Evolutionary conservation across 2,329 filamentous ascomycete species (phyloP).

Genomic region (Arthroderma uncinatum): DNA sequence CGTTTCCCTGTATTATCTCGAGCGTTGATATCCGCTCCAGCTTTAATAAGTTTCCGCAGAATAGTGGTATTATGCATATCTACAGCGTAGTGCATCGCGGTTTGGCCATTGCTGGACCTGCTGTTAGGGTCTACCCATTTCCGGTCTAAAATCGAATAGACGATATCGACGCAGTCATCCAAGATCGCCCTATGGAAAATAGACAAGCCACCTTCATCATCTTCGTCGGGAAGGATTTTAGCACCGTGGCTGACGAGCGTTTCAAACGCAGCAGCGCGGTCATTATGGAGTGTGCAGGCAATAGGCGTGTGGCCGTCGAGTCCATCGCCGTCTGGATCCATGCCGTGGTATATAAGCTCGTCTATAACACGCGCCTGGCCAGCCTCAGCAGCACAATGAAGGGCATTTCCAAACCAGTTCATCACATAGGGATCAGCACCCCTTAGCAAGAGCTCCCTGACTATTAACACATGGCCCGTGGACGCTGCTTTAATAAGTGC

Average conservation of each 20-base stretch:
- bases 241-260: not conserved
- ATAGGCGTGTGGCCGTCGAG: not conserved
- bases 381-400: constrained; percentile 4
- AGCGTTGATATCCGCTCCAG: not conserved
- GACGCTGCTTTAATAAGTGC: constrained; percentile 2
- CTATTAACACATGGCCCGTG: not conserved
- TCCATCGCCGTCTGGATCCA: not conserved
- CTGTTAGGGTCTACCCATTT: not conserved
- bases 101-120: not conserved
- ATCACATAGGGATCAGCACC: not conserved
- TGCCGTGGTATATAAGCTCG: not conserved
- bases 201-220: not conserved
- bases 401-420: constrained; percentile 3
- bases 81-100: constrained; percentile 1
- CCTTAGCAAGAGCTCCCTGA: not conserved
- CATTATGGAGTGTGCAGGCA: not conserved
- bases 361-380: not conserved
- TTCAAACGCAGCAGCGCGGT: constrained; percentile 1
- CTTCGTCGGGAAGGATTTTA: not conserved
- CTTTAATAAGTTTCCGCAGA: not conserved
- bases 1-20: not conserved
- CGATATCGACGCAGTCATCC: constrained; percentile 1
- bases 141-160: not conserved
- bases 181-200: not conserved
- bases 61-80: not conserved